Evolutionary conservation across 495 filamentous ascomycete genomes (phyloP), one percentile per base, ranked within the genome.

Genomic region (Xylaria flabelliformis): DNA sequence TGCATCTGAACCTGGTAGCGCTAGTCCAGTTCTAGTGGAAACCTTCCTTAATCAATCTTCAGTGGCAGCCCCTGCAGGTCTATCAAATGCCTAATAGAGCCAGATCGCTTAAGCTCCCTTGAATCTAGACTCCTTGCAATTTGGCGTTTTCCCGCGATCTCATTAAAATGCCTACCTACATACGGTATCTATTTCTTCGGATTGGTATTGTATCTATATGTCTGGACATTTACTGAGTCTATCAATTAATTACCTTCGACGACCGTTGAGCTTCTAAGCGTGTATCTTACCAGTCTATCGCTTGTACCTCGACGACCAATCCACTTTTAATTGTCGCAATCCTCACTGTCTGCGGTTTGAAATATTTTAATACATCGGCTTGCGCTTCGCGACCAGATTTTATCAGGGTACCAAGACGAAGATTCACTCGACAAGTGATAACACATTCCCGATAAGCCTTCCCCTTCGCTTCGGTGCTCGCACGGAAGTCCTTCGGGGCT

Each of bases 81-180:
- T 44, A 72, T 66, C 63, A 66, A 66, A 21, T 66, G 62, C 69
- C 70, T 53, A 67, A 67, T 50, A 8, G 0, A 67, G 62, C 39
- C 2, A 66, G 50, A 42, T 12, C 39, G 6, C 4, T 19, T 58
- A 51, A 59, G 24, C 48, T 59, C 51, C 70, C 70, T 71, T 55
- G 39, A 61, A 66, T 72, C 70, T 72, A 61, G 46, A 42, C 21
- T 51, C 53, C 62, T 39, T 59, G 39, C 32, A 64, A 44, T 44
- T 56, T 67, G 50, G 44, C 32, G 13, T 61, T 69, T 19, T 51
- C 44, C 44, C 44, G n/a, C 56, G 42, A 70, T 56, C 61, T 42
- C 36, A 17, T 44, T 26, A 21, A 41, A 42, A 56, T 56, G 36
- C 50, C 61, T n/a, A n/a, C n/a, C 26, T 29, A 29, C 26, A 29